Percentiles rank a stretch among this genome's conserved stretches.
Conservation (phyloP, 768 basidiomycete genomes). For the Russula abietina region DNA sequence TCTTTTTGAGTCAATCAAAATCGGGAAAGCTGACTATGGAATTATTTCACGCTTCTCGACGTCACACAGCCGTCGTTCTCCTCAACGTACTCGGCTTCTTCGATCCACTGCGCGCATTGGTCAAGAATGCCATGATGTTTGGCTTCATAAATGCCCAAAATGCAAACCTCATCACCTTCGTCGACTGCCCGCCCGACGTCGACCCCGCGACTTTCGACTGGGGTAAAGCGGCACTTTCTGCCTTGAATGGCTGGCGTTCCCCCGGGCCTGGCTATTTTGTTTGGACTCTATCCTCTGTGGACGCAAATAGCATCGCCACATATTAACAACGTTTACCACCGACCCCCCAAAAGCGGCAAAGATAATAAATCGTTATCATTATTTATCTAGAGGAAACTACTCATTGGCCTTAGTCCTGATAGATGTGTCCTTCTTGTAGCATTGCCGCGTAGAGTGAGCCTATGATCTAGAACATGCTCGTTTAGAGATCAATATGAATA, state of each 20-base stretch:
- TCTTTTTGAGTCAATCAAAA: not conserved
- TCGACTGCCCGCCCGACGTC: conserved; percentile 60
- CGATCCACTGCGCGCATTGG: conserved; percentile 71
- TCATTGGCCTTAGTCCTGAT: not conserved
- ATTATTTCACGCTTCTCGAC: not conserved
- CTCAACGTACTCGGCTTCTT: conserved; percentile 85
- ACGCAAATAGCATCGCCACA: not conserved
- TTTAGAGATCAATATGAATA: not conserved
- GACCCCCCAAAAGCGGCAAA: not conserved
- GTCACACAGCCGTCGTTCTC: conserved; percentile 76
- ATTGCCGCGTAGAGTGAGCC: not conserved
- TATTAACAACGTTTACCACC: not conserved
- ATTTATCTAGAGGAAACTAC: not conserved
- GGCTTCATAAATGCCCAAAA: conserved; percentile 71
- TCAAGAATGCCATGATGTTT: conserved; percentile 56
- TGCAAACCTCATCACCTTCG: conserved; percentile 58
- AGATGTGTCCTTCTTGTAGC: not conserved
- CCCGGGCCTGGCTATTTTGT: conserved; percentile 11
- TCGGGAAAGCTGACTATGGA: not conserved
- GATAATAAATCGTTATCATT: no score
- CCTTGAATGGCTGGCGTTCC: conserved; percentile 52
- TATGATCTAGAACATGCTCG: not conserved
- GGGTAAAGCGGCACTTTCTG: conserved; percentile 63
- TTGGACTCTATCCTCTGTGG: not conserved
- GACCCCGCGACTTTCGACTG: conserved; percentile 66